Base-by-base conservation (phyloP, 208 protist genomes). In the Trypanosoma scelopori region DNA sequence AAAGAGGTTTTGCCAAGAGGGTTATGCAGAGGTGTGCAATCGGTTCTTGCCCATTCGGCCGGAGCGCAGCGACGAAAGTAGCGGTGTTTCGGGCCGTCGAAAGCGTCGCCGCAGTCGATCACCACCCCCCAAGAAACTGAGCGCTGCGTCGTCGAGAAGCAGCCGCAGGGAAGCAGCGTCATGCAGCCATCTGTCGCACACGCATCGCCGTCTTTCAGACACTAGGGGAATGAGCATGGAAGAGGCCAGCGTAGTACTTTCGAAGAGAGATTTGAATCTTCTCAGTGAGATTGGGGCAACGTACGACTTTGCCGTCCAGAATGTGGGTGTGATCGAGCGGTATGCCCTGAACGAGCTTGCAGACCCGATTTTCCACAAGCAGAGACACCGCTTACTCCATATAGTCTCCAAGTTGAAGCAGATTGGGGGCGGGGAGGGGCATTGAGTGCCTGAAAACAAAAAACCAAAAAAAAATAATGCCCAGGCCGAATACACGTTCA, bases 81-180 rank as follows among this genome's bases (percentile, higher is more conserved):
- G 18, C n/a, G 30, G 28, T 12, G 22, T 27, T 39, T 1, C 22
- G 9, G 30, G 16, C 5, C 15, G 20, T 20, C 51, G 57, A 18
- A 73, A 73, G 32, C 57, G 67, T n/a, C 67, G 43, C 27, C 67
- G 52, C 27, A 66, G 51, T 61, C 37, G 39, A 41, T 73, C 67
- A 3, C 57, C 59, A 15, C 48, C 47, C 23, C 37, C 32, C 4
- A 57, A 55, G 27, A 60, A 23, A 39, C 53, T 39, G 3, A 47
- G 25, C 23, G 49, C 55, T 18, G 41, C 22, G 42, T 39, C 27
- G 12, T 53, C 50, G 11, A 52, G 28, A 35, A 58, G 43, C 12
- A 46, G 12, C 5, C 50, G 63, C 3, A 58, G 51, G 28, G 42
- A 60, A 22, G 12, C 30, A 20, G 30, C 43, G n/a, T 60, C 52